Base-by-base conservation (phyloP, 176 grass and related monocot genomes). In the Oryza nivara region DNA sequence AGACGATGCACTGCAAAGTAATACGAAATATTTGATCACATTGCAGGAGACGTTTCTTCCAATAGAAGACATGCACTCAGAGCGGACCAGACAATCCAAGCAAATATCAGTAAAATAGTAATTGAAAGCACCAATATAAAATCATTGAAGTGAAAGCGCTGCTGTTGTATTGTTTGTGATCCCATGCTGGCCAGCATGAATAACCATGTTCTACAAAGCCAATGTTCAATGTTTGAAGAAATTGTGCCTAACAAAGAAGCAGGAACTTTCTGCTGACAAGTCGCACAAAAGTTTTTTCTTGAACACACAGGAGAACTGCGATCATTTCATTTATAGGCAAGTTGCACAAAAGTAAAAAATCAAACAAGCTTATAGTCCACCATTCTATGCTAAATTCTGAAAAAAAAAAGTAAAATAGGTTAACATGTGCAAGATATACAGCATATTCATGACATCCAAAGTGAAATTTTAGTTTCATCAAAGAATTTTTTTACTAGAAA, bases 1-100 rank as follows among this genome's bases (percentile, higher is more conserved):
- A 88, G 17, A 86, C 9, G 88, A 95, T 70, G 43, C 71, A 92
- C 96, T 98, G 79, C 72, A 92, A 52, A 74, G 35, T 20, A 75
- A 12, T 70, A 51, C 63, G 15, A 67, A 89, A 74, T 51, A 36
- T 47, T 40, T 86, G 16, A 67, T 67, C 46, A 60, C 63, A 36
- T 26, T 41, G 49, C 51, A 80, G 73, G 66, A 3, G 45, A 68
- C 22, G 78, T 48, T 48, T 83, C 45, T 66, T 86, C 48, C 19
- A 83, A 64, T 46, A 91, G 45, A 73, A 81, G 69, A 76, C n/a
- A 73, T 72, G 13, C 23, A 79, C 60, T 36, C 65, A 73, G 20
- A 9, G 2, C 54, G 44, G 20, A 58, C 64, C 19, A 65, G 17
- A 81, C 11, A 81, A 54, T 52, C 32, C 40, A 81, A 81, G 8